phyloP scores from a whole-genome alignment of 305 asterid genomes.

The Solanum aculeatissimum region DNA sequence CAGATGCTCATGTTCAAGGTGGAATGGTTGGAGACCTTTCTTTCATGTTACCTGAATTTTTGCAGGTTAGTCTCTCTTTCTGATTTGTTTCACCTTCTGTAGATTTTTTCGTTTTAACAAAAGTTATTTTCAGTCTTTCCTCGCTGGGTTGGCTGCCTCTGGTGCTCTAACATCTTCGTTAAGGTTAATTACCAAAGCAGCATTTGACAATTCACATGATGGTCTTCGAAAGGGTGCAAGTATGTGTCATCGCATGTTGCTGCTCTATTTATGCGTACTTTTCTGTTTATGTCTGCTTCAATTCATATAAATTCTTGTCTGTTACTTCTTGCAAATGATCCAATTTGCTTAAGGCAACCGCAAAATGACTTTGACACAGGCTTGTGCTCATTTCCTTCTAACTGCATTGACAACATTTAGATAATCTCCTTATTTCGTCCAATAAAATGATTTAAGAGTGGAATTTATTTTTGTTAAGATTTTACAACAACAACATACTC shows the following conservation, averaged over 20 bases:
- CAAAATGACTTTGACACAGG: background rate
- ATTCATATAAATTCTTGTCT: background rate
- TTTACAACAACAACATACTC: too few species aligned
- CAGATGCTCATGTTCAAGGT: conserved; percentile 38
- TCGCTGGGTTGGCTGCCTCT: conserved; percentile 34
- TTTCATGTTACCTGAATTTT: conserved; percentile 22
- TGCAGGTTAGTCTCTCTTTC: conserved; percentile 15
- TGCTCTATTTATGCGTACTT: background rate
- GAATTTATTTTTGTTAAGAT: too few species aligned
- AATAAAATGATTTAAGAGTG: background rate
- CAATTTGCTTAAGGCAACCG: background rate
- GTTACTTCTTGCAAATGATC: background rate
- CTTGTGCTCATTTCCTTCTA: background rate
- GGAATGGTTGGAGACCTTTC: conserved; percentile 41
- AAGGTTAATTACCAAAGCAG: conserved; percentile 38
- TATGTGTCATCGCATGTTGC: background rate
- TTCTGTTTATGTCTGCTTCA: background rate
- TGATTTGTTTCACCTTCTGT: background rate
- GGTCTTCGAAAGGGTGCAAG: conserved; percentile 41
- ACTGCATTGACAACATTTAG: too few species aligned
- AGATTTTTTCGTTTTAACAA: background rate
- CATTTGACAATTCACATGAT: conserved; percentile 17
- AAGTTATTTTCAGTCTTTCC: conserved; percentile 20
- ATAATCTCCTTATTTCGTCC: background rate
- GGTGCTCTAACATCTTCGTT: conserved; percentile 37